Evolutionary conservation across 257 asterid genomes (phyloP), one percentile per base, ranked within the genome.

Genomic region (Rehmannia glutinosa): DNA sequence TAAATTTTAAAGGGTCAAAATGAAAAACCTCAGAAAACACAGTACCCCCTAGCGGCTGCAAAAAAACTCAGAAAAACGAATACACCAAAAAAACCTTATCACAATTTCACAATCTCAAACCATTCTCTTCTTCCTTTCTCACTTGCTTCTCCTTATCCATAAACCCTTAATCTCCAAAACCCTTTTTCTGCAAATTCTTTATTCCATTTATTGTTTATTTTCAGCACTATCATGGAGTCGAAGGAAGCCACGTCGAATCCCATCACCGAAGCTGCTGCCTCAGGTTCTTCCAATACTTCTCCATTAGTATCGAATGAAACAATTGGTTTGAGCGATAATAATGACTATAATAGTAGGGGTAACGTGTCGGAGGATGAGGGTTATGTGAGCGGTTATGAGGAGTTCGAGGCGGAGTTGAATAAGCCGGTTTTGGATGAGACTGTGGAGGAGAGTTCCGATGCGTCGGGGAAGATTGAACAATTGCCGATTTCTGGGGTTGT

Each of bases 351-450:
- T 68, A 66, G 46, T 47, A 74, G 57, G 62, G 74, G 69, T 66
- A 62, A 43, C 63, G 70, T 74, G 66, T 74, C 80, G 25, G 81
- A 77, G 59, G 92, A 69, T 57, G 88, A 81, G 70, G 83, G 83
- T 54, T 81, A 79, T 68, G 66, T 71, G 75, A 83, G 92, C 43
- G 92, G 86, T 25, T 51, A 73, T 27, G 95, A 87, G 71, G 90
- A 87, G 76, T 87, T 84, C 69, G 87, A 78, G 17, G 16, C 53
- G 69, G 82, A 75, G 33, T 57, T 38, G 51, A 84, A 80, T 68
- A 64, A 72, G 54, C 68, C 55, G 13, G 66, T 66, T 53, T 43
- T 28, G 70, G 70, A 41, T 21, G 68, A 28, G 28, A 24, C 63
- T n/a, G 68, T 20, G 27, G 64, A 58, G 36, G 73, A 59, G 67